Evolutionary conservation across 31 red algal genomes (phyloP), one percentile per base, ranked within the genome.

Genomic region (Bonnemaisonia californica): DNA sequence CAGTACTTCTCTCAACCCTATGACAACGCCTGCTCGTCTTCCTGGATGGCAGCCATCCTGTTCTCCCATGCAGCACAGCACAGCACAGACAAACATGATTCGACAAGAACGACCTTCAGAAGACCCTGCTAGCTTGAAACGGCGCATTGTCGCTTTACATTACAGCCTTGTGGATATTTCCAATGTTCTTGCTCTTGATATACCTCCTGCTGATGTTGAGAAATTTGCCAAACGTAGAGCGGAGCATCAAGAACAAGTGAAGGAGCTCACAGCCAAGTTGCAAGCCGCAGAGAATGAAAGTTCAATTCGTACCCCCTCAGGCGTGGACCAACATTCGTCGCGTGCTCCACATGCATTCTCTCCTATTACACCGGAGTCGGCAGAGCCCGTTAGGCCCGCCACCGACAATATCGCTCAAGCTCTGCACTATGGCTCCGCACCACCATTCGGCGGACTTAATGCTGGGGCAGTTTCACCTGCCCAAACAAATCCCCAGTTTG

Each of bases 121-220:
- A 36, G 72, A 70, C 29, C 51, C 65, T 54, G 74, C 41, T 11
- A 87, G 48, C 5, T 26, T 87, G 33, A 77, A 70, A 47, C 39
- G 83, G 30, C 83, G 83, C 29, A 87, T 87, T 31, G 60, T 77
- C 3, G 72, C 83, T 11, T 16, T 78, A 23, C 71, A 87, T 57
- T 62, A 87, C 48, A 77, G 64, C 37, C 37, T 87, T 34, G 77
- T 77, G 29, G 57, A 87, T 34, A 87, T 78, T 28, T 87, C 83
- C 11, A 77, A 33, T 60, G 18, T 89, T 19, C 56, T 89, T 29
- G 85, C 76, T 12, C 32, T 89, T 55, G 85, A 89, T 45, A 78
- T 79, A 1, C 63, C 80, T 35, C 57, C 61, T 4, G 27, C 31
- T 5, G 62, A 74, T 19, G 57, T 89, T 36, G 26, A 64, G 4